phyloP scores from a whole-genome alignment of 139 green algal species.

The Chlorella sorokiniana region DNA sequence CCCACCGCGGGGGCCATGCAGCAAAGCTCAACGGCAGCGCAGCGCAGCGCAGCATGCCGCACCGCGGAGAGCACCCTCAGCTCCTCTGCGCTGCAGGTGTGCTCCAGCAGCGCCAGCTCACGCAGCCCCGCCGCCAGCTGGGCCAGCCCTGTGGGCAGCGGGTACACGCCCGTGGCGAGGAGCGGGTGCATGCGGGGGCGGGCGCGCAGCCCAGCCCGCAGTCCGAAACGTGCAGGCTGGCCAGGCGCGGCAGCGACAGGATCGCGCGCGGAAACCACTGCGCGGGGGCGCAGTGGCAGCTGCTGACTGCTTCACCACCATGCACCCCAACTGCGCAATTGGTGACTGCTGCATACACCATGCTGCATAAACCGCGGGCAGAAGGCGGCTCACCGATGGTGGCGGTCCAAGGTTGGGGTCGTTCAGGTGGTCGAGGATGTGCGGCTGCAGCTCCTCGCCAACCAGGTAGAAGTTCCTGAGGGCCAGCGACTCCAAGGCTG shows the following conservation, averaged over 20 bases:
- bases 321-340: no score
- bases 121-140: neutral
- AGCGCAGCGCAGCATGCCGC: neutral
- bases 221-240: slow-evolving; percentile 6
- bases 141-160: slow-evolving; percentile 1
- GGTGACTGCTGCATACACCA: no score
- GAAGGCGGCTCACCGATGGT: no score
- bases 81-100: neutral
- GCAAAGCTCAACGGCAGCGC: neutral
- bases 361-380: no score
- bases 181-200: neutral
- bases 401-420: no score
- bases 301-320: no score
- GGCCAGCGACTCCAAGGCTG: slow-evolving; percentile 1
- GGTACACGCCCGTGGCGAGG: neutral
- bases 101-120: slow-evolving; percentile 7
- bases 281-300: neutral
- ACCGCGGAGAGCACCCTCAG: neutral
- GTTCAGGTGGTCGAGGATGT: no score
- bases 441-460: neutral
- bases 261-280: slow-evolving; percentile 11
- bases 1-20: neutral
- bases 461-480: neutral
- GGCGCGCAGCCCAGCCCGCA: neutral
- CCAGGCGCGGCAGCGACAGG: neutral